Evolutionary conservation across 148 eudicot species (phyloP), one percentile per base, ranked within the genome.

Genomic region (Nepenthes gracilis): DNA sequence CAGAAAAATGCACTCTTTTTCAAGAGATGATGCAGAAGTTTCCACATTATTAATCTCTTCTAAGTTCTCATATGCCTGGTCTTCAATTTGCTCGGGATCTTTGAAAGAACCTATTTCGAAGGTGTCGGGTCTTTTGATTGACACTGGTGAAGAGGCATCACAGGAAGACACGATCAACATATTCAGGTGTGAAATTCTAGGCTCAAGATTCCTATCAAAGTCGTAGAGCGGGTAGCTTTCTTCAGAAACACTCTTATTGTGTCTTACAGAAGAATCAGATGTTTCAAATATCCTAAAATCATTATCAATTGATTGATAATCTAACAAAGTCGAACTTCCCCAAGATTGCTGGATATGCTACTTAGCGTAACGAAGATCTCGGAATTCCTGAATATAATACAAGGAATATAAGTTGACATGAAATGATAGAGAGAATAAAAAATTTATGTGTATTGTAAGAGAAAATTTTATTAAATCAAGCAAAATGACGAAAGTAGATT

Each of bases 161-260:
- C 62, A 50, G 14, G 74, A 77, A 14, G 68, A 67, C 63, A 67
- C 70, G 59, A 71, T 64, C 49, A 62, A 57, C 53, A 61, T 58
- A 38, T 76, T 66, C 45, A 3, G 1, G 71, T 72, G 58, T 47
- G 78, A 64, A 68, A 65, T 67, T 50, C 52, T 54, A n/a, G 75
- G 78, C 60, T 40, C 62, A 59, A 66, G 68, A 57, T 72, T 71
- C 69, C 79, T 83, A 54, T 82, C 85, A 57, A 63, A 73, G 61
- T 81, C 85, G 12, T 83, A 77, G 57, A 67, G 62, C 51, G 74
- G 64, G 67, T 75, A 72, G 63, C 80, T 75, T 63, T 79, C 87
- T 12, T 86, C 87, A 67, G 80, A 81, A 68, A 87, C 83, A 66
- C 76, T 77, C 34, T 64, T 71, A 61, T 89, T 82, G 58, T 73